Evolutionary conservation across 352 stramenopile genomes (phyloP).

Genomic region (Globisporangium ultimum): DNA sequence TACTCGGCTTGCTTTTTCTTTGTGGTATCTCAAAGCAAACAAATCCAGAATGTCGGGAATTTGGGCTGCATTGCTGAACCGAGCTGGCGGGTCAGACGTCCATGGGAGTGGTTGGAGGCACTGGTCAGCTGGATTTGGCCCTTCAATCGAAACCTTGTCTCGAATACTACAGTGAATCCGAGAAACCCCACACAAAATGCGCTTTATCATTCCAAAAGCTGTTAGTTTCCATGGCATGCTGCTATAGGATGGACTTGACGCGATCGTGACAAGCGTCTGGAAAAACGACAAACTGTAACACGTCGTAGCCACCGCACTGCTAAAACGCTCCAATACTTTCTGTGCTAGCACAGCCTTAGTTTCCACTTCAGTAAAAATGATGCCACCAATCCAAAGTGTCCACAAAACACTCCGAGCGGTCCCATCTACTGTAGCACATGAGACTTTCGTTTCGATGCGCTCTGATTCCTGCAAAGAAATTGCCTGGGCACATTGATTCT

Average conservation of each 20-base stretch:
- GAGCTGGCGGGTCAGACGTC: constrained; percentile 2
- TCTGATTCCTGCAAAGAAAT: neutral
- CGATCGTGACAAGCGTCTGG: constrained; percentile 22
- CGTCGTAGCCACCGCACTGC: neutral
- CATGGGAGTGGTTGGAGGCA: neutral
- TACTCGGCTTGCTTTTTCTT: constrained; percentile 23
- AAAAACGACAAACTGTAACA: constrained; percentile 28
- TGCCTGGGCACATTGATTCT: constrained; percentile 1
- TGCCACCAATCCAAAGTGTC: constrained; percentile 27
- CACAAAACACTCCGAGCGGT: constrained; percentile 16
- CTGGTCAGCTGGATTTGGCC: neutral
- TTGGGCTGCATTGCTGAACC: constrained; percentile 13
- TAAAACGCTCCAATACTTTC: neutral
- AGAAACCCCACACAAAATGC: constrained; percentile 3
- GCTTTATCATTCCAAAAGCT: constrained; percentile 24
- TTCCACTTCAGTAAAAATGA: constrained; percentile 19
- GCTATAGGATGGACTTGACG: constrained; percentile 2
- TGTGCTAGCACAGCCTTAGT: neutral
- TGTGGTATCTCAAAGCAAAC: constrained; percentile 25
- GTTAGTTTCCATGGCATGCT: constrained; percentile 27
- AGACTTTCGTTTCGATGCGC: neutral
- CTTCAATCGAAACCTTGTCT: no score
- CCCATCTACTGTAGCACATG: neutral
- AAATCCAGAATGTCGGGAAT: constrained; percentile 26
- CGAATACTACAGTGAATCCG: neutral